Base-by-base conservation (phyloP, 2,329 filamentous ascomycete species). In the Teratosphaeria nubilosa region DNA sequence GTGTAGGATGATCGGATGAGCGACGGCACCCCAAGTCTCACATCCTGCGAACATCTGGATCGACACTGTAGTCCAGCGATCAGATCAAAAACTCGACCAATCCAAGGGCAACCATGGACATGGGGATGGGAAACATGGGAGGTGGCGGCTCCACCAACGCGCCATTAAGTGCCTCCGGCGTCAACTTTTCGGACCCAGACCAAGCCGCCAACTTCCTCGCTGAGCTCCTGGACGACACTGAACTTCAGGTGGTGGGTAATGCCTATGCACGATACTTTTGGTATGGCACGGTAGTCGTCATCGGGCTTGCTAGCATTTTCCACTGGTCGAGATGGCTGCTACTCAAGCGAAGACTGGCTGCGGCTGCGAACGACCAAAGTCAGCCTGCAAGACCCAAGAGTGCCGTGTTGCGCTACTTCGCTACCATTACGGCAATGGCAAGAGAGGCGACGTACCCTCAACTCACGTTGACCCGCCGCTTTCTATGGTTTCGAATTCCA, bases 231-330 rank as follows among this genome's bases (percentile, higher is more conserved):
- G 70, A 75, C 59, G 73, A 75, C 56, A 65, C 64, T 6, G 61
- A 66, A 22, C 68, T 75, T 32, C 69, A 73, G 53, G 45, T 71
- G 13, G 65, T 68, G 32, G 73, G 68, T 4, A 73, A 74, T 56
- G 64, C 64, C 31, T 70, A 72, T 57, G 73, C 73, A 1, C 66
- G 68, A 37, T 65, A 71, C 56, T 75, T 75, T 59, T 75, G 73
- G 73, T 75, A 73, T 56, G 73, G 72, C 2, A 64, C 73, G 25
- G 69, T 69, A 16, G 66, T 69, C 10, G 63, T 74, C 5, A 68
- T 75, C 45, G 70, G 53, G 1, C 60, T 71, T 22, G 65, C 64
- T n/a, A 65, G 67, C 9, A 59, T 73, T 6, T 66, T 68, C 62
- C 72, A 73, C 53, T 60, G 69, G 10, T 56, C 62, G 14, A 58